Base-by-base conservation (phyloP, 2,329 filamentous ascomycete genomes). In the Colletotrichum lentis region DNA sequence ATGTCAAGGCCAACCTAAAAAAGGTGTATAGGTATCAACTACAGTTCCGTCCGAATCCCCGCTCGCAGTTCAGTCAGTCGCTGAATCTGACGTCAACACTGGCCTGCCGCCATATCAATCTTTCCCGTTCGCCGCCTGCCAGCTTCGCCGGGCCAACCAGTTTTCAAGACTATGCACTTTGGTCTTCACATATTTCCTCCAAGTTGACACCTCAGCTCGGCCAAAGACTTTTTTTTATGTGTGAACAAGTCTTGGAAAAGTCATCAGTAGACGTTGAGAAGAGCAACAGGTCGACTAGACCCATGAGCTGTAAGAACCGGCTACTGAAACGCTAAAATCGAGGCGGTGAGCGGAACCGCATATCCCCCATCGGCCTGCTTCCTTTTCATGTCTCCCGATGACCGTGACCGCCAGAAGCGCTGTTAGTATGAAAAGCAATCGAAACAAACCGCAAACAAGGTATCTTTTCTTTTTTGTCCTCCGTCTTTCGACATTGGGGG, bases 381-480 rank as follows among this genome's bases (percentile, higher is more conserved):
- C 53, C 54, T 69, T 69, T 69, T 69, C n/a, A 27, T 54, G 18
- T 68, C 58, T 49, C 47, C 63, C 22, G 20, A 31, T 54, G 60
- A 66, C 62, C 37, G 56, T 27, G 5, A 39, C 31, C 62, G 12
- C 18, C 37, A 52, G 62, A 56, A 66, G 66, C 41, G 57, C 62
- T 60, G 24, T 16, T 50, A 66, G 24, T 50, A 61, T 56, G 43
- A 53, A 53, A 61, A 57, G 50, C 57, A 57, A 50, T 50, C 47
- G 53, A 69, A 67, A 41, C 49, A 69, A 66, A 67, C 31, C 53
- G 64, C 64, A 43, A 58, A 58, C 63, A 67, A 69, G 63, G 67
- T 69, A 69, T 69, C 67, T 67, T 69, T 69, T 69, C 67, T 69
- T 69, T 69, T 69, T 69, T 63, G 57, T 67, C 67, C 67, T 69